Conservation (phyloP, 208 protist species). For the Leishmania braziliensis region DNA sequence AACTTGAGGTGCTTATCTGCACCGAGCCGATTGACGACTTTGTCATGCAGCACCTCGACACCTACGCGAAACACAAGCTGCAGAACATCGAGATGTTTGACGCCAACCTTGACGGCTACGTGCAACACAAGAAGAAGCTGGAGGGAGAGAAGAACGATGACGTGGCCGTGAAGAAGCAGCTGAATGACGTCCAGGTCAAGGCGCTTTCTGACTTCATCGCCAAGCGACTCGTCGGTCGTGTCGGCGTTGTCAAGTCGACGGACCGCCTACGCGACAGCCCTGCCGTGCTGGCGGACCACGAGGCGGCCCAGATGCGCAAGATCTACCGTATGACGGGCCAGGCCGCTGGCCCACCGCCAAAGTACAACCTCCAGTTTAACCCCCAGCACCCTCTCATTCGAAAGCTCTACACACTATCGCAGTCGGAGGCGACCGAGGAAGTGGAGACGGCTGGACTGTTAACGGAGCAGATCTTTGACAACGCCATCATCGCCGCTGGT, state of each 20-base stretch:
- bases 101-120: conserved; percentile 84
- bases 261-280: conserved; percentile 89
- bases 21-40: conserved; percentile 96
- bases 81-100: conserved; percentile 94
- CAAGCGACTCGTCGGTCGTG: conserved; percentile 84
- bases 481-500: conserved; percentile 91
- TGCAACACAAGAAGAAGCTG: conserved; percentile 90
- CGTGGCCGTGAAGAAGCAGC: conserved; percentile 84
- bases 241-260: conserved; percentile 87
- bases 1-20: conserved; percentile 94
- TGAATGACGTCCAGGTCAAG: conserved; percentile 87
- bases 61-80: conserved; percentile 94
- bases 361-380: conserved; percentile 95
- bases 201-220: conserved; percentile 85
- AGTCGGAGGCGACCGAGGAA: conserved; percentile 66
- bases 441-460: conserved; percentile 87
- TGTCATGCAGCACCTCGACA: conserved; percentile 94
- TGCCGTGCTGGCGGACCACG: conserved; percentile 90
- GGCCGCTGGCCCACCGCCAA: conserved; percentile 77
- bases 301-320: conserved; percentile 92
- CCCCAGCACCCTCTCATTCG: conserved; percentile 90
- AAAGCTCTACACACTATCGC: conserved; percentile 91
- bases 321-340: conserved; percentile 91
- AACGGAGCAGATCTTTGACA: conserved; percentile 94
- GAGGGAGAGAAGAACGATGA: conserved; percentile 80